phyloP scores from a whole-genome alignment of 2,329 filamentous ascomycete genomes.

The Aureobasidium sp. region DNA sequence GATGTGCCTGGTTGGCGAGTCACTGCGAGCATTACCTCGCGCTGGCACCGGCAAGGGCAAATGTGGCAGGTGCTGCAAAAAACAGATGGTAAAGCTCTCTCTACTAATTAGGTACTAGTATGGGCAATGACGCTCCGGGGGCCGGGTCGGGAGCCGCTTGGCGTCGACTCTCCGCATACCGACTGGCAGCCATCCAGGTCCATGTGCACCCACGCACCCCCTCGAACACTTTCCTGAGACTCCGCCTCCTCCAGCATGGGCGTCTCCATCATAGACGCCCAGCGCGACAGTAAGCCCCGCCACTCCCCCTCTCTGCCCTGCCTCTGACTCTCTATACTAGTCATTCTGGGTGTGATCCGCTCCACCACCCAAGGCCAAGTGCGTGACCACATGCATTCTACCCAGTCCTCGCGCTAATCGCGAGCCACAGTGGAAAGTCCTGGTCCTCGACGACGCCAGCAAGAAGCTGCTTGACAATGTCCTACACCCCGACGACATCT shows the following conservation, averaged over 20 bases:
- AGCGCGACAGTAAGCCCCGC: slow-evolving; percentile 60
- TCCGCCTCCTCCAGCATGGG: slow-evolving; percentile 54
- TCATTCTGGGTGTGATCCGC: slow-evolving; percentile 67
- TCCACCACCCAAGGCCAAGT: slow-evolving; percentile 69
- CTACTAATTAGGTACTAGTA: too few species aligned
- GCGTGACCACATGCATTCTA: not conserved
- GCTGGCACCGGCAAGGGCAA: not conserved
- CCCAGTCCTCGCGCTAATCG: not conserved
- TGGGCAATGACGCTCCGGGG: not conserved
- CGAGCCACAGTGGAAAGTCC: slow-evolving; percentile 77
- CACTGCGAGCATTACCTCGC: slow-evolving; percentile 18
- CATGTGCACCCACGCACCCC: not conserved
- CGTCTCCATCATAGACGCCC: slow-evolving; percentile 75
- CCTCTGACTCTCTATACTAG: slow-evolving; percentile 40
- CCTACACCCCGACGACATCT: slow-evolving; percentile 90
- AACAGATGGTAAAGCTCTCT: not conserved
- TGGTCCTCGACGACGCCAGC: slow-evolving; percentile 79
- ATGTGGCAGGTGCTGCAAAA: not conserved
- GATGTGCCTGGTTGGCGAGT: slow-evolving; percentile 25
- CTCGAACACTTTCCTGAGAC: not conserved
- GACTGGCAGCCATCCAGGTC: not conserved
- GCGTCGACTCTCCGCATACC: not conserved
- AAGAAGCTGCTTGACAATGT: slow-evolving; percentile 85
- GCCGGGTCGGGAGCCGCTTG: not conserved
- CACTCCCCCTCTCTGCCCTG: not conserved